phyloP scores from a whole-genome alignment of 495 filamentous ascomycete species.

The Xylaria curta region DNA sequence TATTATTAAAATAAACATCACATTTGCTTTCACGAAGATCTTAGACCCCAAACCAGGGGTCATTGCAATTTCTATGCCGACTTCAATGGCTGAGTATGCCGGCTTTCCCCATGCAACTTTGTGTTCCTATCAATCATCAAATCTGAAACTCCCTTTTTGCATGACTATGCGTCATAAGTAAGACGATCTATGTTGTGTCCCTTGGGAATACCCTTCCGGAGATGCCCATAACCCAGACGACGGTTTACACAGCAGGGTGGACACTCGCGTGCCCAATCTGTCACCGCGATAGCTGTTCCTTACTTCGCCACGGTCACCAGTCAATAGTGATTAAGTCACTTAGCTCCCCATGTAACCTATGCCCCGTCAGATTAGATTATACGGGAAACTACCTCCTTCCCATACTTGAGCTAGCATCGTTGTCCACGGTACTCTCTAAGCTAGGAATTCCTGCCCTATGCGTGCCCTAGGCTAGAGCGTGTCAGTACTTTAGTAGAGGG shows the following conservation, averaged over 20 bases:
- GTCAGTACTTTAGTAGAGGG: too few relatives aligned
- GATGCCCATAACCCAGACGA: neutral
- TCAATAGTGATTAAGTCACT: neutral
- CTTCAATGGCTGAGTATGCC: neutral
- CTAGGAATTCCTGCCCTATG: too few relatives aligned
- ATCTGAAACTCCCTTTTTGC: neutral
- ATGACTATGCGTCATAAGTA: too few relatives aligned
- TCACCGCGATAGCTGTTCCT: conserved; percentile 16
- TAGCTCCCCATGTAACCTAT: too few relatives aligned
- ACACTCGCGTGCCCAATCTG: conserved; percentile 21
- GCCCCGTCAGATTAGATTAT: too few relatives aligned
- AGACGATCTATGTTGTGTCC: neutral
- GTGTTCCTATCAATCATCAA: neutral
- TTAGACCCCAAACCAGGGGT: neutral
- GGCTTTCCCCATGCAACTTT: neutral
- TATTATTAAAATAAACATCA: neutral
- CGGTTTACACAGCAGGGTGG: neutral
- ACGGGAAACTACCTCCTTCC: too few relatives aligned
- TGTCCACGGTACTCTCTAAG: too few relatives aligned
- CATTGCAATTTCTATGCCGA: neutral
- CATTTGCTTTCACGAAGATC: neutral
- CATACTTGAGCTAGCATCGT: too few relatives aligned
- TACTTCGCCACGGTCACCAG: neutral
- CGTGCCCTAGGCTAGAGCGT: too few relatives aligned
- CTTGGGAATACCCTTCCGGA: too few relatives aligned